Evolutionary conservation across 805 yeast species (phyloP), one percentile per base, ranked within the genome.

Genomic region (Nakazawaea peltata): DNA sequence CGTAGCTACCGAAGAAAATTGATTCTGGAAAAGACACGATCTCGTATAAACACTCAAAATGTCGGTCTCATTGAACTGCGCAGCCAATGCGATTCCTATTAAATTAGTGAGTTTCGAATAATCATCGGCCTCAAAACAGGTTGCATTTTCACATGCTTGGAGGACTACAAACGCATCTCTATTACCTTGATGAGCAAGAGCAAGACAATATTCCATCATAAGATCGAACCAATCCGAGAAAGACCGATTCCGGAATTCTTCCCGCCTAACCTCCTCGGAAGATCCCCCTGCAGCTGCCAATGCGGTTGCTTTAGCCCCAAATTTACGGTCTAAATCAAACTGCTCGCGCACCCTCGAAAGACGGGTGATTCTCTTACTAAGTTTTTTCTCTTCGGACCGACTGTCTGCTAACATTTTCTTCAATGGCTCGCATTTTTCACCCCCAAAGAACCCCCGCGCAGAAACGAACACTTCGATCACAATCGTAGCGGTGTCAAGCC

Each of bases 191-290:
- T 68, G 69, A 0, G 86, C 77, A 33, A 81, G 67, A 17, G 77
- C 67, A 24, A 90, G 54, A 0, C 94, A 78, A 46, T 81, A 76
- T 48, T 80, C 81, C 73, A 87, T 79, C 48, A 87, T 84, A 5
- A 90, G 61, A 42, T 72, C 76, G 54, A 86, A 86, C 98, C 98
- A 92, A 25, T 70, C 70, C 26, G 81, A 82, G 53, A 83, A 83
- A 3, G 67, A 60, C 15, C 87, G 58, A 0, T 95, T 96, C 39
- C 95, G 66, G 49, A 81, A 83, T 46, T 71, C 78, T 10, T 21
- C 23, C 23, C 10, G 10, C 23, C 23, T 7, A 10, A 21, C 23
- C 7, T 21, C 10, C n/a, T n/a, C n/a, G n/a, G n/a, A n/a, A n/a
- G n/a, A n/a, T n/a, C n/a, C n/a, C n/a, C n/a, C n/a, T n/a, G n/a